Percentiles rank a stretch among this genome's conserved stretches.
These are phyloP conservation scores for Tephrocybe sp. DNA, from an alignment of 768 basidiomycete genomes.

Conservation along the genomic window DNA sequence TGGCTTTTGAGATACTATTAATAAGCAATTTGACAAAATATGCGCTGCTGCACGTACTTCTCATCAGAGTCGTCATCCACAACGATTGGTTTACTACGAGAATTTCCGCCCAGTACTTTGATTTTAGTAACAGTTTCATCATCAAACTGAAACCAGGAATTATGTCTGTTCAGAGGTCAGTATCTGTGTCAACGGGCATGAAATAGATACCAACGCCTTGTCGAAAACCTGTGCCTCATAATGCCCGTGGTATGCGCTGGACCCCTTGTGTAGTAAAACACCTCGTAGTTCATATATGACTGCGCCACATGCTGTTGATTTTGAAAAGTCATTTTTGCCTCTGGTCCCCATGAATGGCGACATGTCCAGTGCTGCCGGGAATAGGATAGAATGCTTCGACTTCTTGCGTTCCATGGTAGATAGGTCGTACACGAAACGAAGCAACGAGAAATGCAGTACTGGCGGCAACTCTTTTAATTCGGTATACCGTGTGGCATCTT, in stretches of 20 bases:
- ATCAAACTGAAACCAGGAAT: conserved; percentile 89
- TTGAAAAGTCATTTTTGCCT: conserved; percentile 14
- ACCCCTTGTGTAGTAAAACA: conserved; percentile 84
- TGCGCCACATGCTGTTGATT: conserved; percentile 11
- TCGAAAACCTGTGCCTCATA: conserved; percentile 87
- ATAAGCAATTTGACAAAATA: conserved; percentile 3
- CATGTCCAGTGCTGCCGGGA: conserved; percentile 77
- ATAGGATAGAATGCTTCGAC: conserved; percentile 77
- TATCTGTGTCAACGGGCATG: not conserved
- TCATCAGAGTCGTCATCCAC: conserved; percentile 23
- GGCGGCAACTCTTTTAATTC: conserved; percentile 74
- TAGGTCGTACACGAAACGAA: conserved; percentile 90
- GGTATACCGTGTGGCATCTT: conserved; percentile 78
- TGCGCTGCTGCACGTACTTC: conserved; percentile 11
- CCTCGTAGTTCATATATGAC: conserved; percentile 80
- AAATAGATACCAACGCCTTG: conserved; percentile 44
- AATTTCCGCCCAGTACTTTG: conserved; percentile 45
- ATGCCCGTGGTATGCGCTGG: conserved; percentile 90
- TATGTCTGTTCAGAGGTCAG: conserved; percentile 37
- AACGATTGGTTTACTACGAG: conserved; percentile 28
- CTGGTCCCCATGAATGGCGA: conserved; percentile 48
- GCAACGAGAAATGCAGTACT: conserved; percentile 85
- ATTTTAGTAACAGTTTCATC: conserved; percentile 80
- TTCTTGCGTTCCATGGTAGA: conserved; percentile 82
- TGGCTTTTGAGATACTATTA: conserved; percentile 27